phyloP scores from a whole-genome alignment of 2,329 filamentous ascomycete species.

The Pseudocercospora ulei region DNA sequence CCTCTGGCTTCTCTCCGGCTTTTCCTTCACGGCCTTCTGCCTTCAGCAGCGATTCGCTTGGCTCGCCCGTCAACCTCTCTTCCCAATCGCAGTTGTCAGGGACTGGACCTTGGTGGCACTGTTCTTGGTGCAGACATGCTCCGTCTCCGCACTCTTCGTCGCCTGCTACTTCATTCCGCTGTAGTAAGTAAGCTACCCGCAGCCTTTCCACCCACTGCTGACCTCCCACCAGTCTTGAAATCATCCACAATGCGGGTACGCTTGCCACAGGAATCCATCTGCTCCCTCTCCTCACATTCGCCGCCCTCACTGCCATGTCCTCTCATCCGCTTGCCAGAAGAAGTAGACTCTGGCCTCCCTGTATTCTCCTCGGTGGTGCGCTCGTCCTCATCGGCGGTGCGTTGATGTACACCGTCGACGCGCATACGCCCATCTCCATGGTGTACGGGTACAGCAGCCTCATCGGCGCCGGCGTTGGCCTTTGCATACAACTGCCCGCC shows the following conservation, averaged over 20 bases:
- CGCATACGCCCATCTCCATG: slow-evolving; percentile 10
- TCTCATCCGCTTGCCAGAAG: slow-evolving; percentile 1
- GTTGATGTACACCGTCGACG: slow-evolving; percentile 13
- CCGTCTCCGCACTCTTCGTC: slow-evolving; percentile 12
- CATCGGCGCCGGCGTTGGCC: slow-evolving; percentile 14
- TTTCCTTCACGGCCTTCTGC: slow-evolving; percentile 39
- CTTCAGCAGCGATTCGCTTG: slow-evolving; percentile 38
- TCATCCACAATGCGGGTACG: slow-evolving; percentile 39
- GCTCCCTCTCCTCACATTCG: slow-evolving; percentile 30
- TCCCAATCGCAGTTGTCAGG: slow-evolving; percentile 43
- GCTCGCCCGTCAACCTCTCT: slow-evolving; percentile 13
- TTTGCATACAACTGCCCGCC: slow-evolving; percentile 12
- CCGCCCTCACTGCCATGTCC: slow-evolving; percentile 8
- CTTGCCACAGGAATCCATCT: slow-evolving; percentile 38
- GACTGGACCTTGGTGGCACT: slow-evolving; percentile 40
- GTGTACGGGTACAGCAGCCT: slow-evolving; percentile 16
- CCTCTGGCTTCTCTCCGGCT: slow-evolving; percentile 42
- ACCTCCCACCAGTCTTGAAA: slow-evolving; percentile 41
- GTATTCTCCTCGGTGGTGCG: slow-evolving; percentile 13
- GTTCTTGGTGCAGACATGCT: slow-evolving; percentile 35
- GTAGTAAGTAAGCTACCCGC: background rate
- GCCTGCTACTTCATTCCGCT: slow-evolving; percentile 48
- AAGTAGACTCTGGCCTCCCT: slow-evolving; percentile 6
- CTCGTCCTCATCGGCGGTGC: slow-evolving; percentile 14
- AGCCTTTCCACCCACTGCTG: background rate